Conservation (phyloP, 1,139 yeast species). For the Debaryomycetaceae sp. region DNA sequence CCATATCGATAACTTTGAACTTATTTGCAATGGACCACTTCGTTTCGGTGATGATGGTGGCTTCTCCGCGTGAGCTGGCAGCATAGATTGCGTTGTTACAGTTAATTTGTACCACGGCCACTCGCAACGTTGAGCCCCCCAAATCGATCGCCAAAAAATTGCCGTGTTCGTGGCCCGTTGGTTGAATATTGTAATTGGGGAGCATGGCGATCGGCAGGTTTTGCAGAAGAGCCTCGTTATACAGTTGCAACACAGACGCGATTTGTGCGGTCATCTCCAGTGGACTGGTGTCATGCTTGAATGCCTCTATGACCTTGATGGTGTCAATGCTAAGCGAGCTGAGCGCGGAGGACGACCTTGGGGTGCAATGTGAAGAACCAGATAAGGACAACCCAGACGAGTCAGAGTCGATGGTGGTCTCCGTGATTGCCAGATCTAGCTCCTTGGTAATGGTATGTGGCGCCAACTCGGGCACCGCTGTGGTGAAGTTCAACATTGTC, state of each 20-base stretch:
- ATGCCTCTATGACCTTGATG: no score
- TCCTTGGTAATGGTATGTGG: constrained; percentile 5
- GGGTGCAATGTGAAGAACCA: no score
- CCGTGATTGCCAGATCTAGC: constrained; percentile 5
- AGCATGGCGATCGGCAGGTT: constrained; percentile 41
- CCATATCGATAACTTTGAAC: constrained; percentile 31
- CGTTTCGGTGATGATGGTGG: constrained; percentile 24
- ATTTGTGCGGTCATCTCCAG: no score
- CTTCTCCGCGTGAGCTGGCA: constrained; percentile 7
- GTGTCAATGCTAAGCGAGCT: no score
- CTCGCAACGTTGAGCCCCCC: constrained; percentile 53
- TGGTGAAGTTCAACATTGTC: no score
- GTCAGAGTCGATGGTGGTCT: constrained; percentile 8
- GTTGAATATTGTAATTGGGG: constrained; percentile 39
- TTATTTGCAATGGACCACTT: constrained; percentile 40
- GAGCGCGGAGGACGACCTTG: no score
- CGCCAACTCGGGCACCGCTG: no score
- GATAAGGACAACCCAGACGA: constrained; percentile 5
- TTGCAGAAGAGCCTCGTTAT: constrained; percentile 26
- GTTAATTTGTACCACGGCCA: constrained; percentile 40
- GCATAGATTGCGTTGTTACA: constrained; percentile 11
- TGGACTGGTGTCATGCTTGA: no score
- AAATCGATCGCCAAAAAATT: constrained; percentile 45
- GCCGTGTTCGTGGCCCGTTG: constrained; percentile 43
- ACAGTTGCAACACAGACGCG: no score